phyloP scores from a whole-genome alignment of 176 grass and related monocot genomes.

The Alopecurus myosuroides region DNA sequence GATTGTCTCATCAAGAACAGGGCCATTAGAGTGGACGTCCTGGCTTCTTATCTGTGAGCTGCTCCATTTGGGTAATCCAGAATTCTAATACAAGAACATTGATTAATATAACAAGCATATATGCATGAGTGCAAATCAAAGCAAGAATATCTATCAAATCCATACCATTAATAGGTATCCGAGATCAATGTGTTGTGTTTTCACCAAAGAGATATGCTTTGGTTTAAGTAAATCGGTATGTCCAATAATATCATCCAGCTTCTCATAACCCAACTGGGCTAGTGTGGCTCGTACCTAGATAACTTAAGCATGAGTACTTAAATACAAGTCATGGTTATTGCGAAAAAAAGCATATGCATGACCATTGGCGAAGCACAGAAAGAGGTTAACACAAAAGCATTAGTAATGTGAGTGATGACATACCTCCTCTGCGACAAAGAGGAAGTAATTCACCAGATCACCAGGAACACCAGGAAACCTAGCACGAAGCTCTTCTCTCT shows the following conservation, averaged over 20 bases:
- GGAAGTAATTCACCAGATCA: constrained; percentile 97
- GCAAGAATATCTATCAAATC: constrained; percentile 18
- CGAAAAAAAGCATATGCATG: neutral
- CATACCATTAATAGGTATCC: constrained; percentile 76
- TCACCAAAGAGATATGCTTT: constrained; percentile 87
- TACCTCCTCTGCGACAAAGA: constrained; percentile 99
- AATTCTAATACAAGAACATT: constrained; percentile 49
- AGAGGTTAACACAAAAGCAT: constrained; percentile 13
- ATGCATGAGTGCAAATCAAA: constrained; percentile 21
- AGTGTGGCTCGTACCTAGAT: constrained; percentile 81
- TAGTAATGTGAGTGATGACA: neutral
- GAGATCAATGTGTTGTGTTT: constrained; percentile 95
- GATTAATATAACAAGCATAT: constrained; percentile 28
- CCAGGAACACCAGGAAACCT: constrained; percentile 99
- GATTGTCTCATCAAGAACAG: constrained; percentile 88
- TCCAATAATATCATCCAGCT: constrained; percentile 94
- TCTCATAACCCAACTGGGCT: constrained; percentile 94
- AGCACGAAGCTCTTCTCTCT: constrained; percentile 99
- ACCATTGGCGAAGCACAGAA: neutral
- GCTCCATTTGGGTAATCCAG: constrained; percentile 73
- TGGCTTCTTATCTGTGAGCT: constrained; percentile 98
- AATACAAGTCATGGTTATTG: neutral
- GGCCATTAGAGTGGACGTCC: constrained; percentile 87
- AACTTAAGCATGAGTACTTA: constrained; percentile 28
- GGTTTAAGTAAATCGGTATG: constrained; percentile 77